These are phyloP conservation scores for Umbellularia californica DNA, from an alignment of 164 flowering plant genomes.

Conservation along the genomic window DNA sequence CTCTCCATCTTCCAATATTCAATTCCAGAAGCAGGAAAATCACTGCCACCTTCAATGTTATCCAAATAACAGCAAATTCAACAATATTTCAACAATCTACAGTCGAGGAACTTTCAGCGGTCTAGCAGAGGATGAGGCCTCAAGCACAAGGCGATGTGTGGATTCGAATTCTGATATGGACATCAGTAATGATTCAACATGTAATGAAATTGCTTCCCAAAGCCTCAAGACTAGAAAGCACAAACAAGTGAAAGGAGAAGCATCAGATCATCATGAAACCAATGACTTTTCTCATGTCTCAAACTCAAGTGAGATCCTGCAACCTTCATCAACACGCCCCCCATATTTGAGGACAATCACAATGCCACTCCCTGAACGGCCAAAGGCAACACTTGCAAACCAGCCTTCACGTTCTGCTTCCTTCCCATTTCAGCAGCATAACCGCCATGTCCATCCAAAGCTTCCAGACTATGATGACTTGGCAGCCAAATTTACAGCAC, in stretches of 20 bases:
- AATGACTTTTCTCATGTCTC: slow-evolving; percentile 16
- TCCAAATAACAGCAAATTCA: not conserved
- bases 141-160: not conserved
- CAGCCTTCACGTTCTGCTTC: slow-evolving; percentile 32
- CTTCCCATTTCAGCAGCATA: slow-evolving; percentile 20
- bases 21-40: not conserved
- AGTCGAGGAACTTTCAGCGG: not conserved
- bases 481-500: slow-evolving; percentile 54
- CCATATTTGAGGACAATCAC: slow-evolving; percentile 49
- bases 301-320: slow-evolving; percentile 9
- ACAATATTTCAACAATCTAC: not conserved
- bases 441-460: slow-evolving; percentile 71
- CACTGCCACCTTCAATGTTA: not conserved
- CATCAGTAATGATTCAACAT: slow-evolving; percentile 9
- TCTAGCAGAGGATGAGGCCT: too few relatives aligned
- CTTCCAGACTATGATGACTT: slow-evolving; percentile 77
- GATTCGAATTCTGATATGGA: not conserved
- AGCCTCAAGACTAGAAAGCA: not conserved
- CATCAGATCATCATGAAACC: slow-evolving; percentile 9
- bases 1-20: not conserved
- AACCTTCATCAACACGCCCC: slow-evolving; percentile 4
- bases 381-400: slow-evolving; percentile 8
- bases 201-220: slow-evolving; percentile 17
- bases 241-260: slow-evolving; percentile 3
- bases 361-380: slow-evolving; percentile 46